Percentiles rank a stretch among this genome's conserved stretches.
Evolutionary conservation across 2,329 filamentous ascomycete genomes (phyloP).

Genomic region (Pestalotiopsis fici): DNA sequence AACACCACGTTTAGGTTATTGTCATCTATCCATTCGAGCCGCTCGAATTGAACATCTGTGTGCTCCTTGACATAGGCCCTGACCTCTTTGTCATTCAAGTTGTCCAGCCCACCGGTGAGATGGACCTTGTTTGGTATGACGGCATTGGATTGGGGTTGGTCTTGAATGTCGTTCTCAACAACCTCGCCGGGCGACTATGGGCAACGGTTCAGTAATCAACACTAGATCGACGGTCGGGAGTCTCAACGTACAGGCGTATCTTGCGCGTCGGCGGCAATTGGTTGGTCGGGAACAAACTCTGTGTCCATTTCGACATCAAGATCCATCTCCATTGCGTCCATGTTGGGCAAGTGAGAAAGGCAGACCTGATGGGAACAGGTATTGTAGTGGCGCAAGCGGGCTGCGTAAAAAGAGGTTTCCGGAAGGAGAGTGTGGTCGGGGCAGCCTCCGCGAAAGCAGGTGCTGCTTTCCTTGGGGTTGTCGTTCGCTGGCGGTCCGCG

Average conservation of each 20-base stretch:
- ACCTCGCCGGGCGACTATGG: conserved; percentile 38
- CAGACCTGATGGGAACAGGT: background rate
- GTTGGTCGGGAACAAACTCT: conserved; percentile 47
- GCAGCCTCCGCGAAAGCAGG: too few species aligned
- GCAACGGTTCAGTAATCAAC: conserved; percentile 13
- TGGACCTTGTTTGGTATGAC: conserved; percentile 69
- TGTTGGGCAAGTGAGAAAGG: conserved; percentile 11
- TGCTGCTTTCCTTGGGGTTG: too few species aligned
- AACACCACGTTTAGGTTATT: conserved; percentile 87
- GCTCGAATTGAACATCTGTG: conserved; percentile 51
- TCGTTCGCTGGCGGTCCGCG: too few species aligned
- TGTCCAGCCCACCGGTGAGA: conserved; percentile 74
- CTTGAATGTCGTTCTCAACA: conserved; percentile 28
- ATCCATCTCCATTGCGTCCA: conserved; percentile 71
- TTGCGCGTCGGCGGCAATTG: conserved; percentile 31
- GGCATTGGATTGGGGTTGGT: conserved; percentile 24
- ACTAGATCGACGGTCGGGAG: background rate
- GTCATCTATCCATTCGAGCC: conserved; percentile 95
- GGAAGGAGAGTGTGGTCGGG: too few species aligned
- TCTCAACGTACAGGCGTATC: conserved; percentile 27
- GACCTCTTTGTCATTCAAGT: conserved; percentile 78
- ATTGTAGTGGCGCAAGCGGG: background rate
- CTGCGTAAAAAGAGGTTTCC: too few species aligned
- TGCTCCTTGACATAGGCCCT: conserved; percentile 73
- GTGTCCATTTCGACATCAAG: conserved; percentile 73